Percentiles rank a stretch among this genome's conserved stretches.
phyloP scores from a whole-genome alignment of 192 early-diverging fungal genomes.

The Haplosporangium gracile region DNA sequence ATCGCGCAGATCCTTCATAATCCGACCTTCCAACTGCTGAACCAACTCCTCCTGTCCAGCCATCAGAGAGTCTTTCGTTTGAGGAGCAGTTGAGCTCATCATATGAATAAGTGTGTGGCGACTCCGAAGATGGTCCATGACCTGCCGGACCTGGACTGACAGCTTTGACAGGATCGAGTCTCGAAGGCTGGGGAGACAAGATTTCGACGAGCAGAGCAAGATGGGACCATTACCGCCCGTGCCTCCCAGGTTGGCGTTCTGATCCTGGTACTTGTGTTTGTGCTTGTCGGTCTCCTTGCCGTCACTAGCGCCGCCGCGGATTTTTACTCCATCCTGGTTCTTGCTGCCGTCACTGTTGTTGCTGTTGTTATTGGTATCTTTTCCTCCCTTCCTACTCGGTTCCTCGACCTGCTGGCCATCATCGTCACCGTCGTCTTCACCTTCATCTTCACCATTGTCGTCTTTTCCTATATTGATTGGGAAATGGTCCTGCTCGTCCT shows the following conservation, averaged over 20 bases:
- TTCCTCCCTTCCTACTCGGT: neutral
- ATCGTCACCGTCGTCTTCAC: neutral
- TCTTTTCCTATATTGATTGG: slow-evolving; percentile 4
- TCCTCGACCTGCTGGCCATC: neutral
- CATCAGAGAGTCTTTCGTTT: slow-evolving; percentile 21
- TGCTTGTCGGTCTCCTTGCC: neutral
- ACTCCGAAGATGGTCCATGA: slow-evolving; percentile 32
- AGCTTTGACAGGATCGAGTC: slow-evolving; percentile 29
- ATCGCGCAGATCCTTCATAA: slow-evolving; percentile 29
- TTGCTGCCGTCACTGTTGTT: neutral
- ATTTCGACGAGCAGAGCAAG: slow-evolving; percentile 24
- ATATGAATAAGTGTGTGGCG: slow-evolving; percentile 13
- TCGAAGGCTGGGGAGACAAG: slow-evolving; percentile 30
- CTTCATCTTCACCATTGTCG: neutral
- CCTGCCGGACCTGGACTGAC: slow-evolving; percentile 24
- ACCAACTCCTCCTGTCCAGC: slow-evolving; percentile 26
- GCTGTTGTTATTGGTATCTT: neutral
- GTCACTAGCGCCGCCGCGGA: neutral
- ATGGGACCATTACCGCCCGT: slow-evolving; percentile 33
- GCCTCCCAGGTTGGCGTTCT: slow-evolving; percentile 24
- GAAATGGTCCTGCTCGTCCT: slow-evolving; percentile 24
- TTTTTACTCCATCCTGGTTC: neutral
- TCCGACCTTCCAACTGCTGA: slow-evolving; percentile 12
- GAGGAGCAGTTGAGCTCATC: slow-evolving; percentile 25
- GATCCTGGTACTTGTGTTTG: neutral